phyloP scores from a whole-genome alignment of 371 early-diverging fungal species.

The Mucor ambiguus region DNA sequence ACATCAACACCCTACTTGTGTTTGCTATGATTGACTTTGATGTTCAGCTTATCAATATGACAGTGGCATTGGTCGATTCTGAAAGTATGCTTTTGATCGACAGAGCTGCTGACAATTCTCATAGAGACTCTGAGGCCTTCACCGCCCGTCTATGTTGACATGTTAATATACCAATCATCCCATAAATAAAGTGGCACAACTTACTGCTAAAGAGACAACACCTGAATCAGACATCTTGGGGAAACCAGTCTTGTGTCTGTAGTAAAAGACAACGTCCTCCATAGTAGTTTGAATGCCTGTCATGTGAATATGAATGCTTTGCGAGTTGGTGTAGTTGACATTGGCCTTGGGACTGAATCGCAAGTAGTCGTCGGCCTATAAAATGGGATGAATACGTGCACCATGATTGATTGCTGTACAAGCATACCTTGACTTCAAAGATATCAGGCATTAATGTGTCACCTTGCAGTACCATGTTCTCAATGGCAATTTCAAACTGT shows the following conservation, averaged over 20 bases:
- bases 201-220: slow-evolving; percentile 45
- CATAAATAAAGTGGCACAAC: not conserved
- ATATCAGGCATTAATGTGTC: slow-evolving; percentile 61
- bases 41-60: slow-evolving; percentile 50
- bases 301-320: slow-evolving; percentile 29
- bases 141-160: slow-evolving; percentile 43
- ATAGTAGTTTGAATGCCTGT: slow-evolving; percentile 32
- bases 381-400: not conserved
- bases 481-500: slow-evolving; percentile 59
- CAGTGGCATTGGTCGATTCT: slow-evolving; percentile 36
- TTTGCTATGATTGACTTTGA: slow-evolving; percentile 50
- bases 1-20: too few relatives aligned
- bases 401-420: slow-evolving; percentile 3
- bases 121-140: slow-evolving; percentile 46
- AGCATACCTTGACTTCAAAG: slow-evolving; percentile 55
- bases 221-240: slow-evolving; percentile 58
- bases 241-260: slow-evolving; percentile 62
- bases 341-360: slow-evolving; percentile 40
- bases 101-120: slow-evolving; percentile 37
- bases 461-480: slow-evolving; percentile 60
- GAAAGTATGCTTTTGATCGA: slow-evolving; percentile 32
- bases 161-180: too few relatives aligned
- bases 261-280: slow-evolving; percentile 57
- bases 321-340: slow-evolving; percentile 45
- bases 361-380: slow-evolving; percentile 35